These are phyloP conservation scores for Stereum hirsutum DNA, from an alignment of 1,284 basidiomycete genomes.

Conservation along the genomic window DNA sequence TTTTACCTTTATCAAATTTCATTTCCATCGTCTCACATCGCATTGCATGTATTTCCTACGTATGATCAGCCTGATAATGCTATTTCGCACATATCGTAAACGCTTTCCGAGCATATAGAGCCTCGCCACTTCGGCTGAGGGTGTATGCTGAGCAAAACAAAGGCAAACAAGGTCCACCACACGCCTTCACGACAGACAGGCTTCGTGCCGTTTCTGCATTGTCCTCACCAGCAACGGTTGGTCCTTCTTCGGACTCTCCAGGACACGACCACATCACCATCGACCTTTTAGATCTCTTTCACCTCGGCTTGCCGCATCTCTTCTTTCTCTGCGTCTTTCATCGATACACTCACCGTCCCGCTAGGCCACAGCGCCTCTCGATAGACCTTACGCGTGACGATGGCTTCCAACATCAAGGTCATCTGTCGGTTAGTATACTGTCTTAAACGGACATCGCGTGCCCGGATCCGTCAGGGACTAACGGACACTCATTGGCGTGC, in stretches of 20 bases:
- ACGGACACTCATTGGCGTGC: not conserved
- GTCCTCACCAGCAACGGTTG: not conserved
- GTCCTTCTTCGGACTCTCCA: not conserved
- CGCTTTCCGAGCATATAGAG: no score
- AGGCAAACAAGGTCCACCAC: not conserved
- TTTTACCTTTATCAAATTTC: no score
- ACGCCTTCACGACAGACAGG: conserved; percentile 1
- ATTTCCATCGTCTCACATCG: not conserved
- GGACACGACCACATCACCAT: not conserved
- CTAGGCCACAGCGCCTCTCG: no score
- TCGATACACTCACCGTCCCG: no score
- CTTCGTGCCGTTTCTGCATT: no score
- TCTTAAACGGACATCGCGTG: not conserved
- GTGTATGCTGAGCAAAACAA: not conserved
- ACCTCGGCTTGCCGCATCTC: not conserved
- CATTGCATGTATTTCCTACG: no score
- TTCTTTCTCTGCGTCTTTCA: conserved; percentile 1
- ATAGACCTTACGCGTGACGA: conserved; percentile 19
- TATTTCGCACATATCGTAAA: no score
- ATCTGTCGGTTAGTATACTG: conserved; percentile 73
- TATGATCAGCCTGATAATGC: no score
- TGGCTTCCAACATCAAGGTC: conserved; percentile 87
- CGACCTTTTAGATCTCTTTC: conserved; percentile 3
- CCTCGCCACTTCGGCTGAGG: no score
- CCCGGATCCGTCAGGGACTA: not conserved